These are phyloP conservation scores for Teunomyces gatunensis DNA, from an alignment of 805 yeast species.

Conservation along the genomic window DNA sequence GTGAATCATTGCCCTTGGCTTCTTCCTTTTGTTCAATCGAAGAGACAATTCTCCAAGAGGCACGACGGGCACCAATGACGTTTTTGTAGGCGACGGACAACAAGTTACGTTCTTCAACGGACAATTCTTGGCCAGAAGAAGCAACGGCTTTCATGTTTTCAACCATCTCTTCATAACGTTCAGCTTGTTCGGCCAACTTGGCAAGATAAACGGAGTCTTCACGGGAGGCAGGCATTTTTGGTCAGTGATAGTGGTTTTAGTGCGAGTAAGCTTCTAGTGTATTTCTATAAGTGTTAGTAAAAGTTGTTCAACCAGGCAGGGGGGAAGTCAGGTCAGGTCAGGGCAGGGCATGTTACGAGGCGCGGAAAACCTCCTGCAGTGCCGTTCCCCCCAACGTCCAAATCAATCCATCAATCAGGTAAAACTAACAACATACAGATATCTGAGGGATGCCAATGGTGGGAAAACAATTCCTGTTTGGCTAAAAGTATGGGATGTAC, in stretches of 20 bases:
- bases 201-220: slow-evolving; percentile 98
- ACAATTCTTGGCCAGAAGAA: slow-evolving; percentile 89
- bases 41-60: slow-evolving; percentile 98
- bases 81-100: slow-evolving; percentile 97
- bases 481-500: neutral
- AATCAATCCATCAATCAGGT: neutral
- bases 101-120: slow-evolving; percentile 96
- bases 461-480: neutral
- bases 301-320: neutral
- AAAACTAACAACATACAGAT: slow-evolving; percentile 1
- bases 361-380: neutral
- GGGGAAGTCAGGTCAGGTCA: neutral
- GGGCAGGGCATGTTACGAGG: neutral
- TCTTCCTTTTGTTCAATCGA: slow-evolving; percentile 98
- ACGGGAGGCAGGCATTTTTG: slow-evolving; percentile 76
- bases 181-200: slow-evolving; percentile 98
- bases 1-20: slow-evolving; percentile 89
- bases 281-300: slow-evolving; percentile 3
- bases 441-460: neutral
- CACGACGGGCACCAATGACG: slow-evolving; percentile 98
- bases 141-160: slow-evolving; percentile 98
- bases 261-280: neutral
- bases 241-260: slow-evolving; percentile 2
- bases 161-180: slow-evolving; percentile 99
- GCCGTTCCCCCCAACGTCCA: neutral